Base-by-base conservation (phyloP, 2,329 filamentous ascomycete species). In the Venturia oleaginea region DNA sequence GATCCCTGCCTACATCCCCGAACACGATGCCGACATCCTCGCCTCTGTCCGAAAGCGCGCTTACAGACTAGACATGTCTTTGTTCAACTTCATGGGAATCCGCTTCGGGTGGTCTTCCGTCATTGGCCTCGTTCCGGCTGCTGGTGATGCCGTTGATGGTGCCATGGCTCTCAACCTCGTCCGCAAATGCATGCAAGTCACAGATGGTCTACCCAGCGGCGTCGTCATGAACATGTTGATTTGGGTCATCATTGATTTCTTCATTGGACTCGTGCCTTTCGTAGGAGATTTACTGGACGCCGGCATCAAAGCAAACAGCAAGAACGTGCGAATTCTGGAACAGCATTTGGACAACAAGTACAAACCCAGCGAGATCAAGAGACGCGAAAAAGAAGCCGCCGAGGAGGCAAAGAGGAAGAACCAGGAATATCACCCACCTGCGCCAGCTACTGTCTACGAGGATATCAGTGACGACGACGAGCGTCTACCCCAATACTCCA, bases 31-130 rank as follows among this genome's bases (percentile, higher is more conserved):
- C 71, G 83, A 88, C 67, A 81, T 97, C 69, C 85, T 97, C 68
- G 95, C 89, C 70, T 89, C 88, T 70, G 91, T 96, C 70, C 93
- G 96, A 76, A 84, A 88, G 70, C 84, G 89, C 65, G 92, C 94
- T 40, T 96, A 96, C 76, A 83, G 86, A 43, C 84, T 97, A 32
- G 94, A 97, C 75, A 89, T 91, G 80, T 85, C 84, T 64, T 83
- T 96, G 6, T 95, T 93, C 79, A 92, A 84, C 71, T 84, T 91
- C 72, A 84, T 89, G 68, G 91, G 92, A 54, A 83, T 96, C 66
- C 85, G 87, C 65, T 92, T 97, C 72, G 94, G 94, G 64, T 97
- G 92, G 91, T 86, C 90, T 62, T 89, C 88, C 70, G 84, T 96
- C 65, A 90, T 97, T 70, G 94, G 88, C 17, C 73, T 97, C 8